These are phyloP conservation scores for Colletotrichum sp. DNA, from an alignment of 2,329 filamentous ascomycete genomes.

Conservation along the genomic window DNA sequence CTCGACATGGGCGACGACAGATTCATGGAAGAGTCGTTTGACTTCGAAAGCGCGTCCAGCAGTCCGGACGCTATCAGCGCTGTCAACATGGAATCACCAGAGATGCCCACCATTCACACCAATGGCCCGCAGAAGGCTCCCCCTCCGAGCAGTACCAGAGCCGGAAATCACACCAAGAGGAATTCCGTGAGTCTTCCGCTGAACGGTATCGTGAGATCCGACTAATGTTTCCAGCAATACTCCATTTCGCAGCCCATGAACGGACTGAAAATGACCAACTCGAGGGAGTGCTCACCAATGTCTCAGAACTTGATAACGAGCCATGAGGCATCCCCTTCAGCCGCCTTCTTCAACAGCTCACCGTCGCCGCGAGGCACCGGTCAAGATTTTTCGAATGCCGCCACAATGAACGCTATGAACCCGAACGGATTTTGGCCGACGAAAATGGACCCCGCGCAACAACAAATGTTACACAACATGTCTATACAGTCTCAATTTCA, in stretches of 20 bases:
- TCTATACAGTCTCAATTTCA: constrained; percentile 21
- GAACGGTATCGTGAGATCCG: neutral
- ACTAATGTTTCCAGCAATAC: constrained; percentile 50
- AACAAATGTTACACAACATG: constrained; percentile 15
- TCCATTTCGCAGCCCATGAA: constrained; percentile 56
- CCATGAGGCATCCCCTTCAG: constrained; percentile 56
- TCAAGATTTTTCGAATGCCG: constrained; percentile 38
- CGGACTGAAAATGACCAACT: constrained; percentile 49
- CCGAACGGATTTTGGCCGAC: constrained; percentile 41
- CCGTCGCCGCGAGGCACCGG: constrained; percentile 47
- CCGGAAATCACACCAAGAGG: constrained; percentile 38
- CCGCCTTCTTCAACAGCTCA: constrained; percentile 46
- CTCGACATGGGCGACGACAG: constrained; percentile 43
- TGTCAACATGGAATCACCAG: constrained; percentile 44
- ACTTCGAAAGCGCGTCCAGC: constrained; percentile 63
- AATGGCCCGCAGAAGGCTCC: constrained; percentile 30
- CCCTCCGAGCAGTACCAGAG: constrained; percentile 27
- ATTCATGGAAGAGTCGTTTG: constrained; percentile 55
- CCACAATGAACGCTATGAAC: constrained; percentile 25
- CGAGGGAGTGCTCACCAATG: constrained; percentile 60
- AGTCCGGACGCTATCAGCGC: constrained; percentile 50
- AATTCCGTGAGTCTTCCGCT: constrained; percentile 1
- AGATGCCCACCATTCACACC: constrained; percentile 44
- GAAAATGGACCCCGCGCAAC: constrained; percentile 29
- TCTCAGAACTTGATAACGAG: constrained; percentile 53